Percentiles rank a stretch among this genome's conserved stretches.
Conservation (phyloP, 495 filamentous ascomycete genomes). For the Hypoxylon rickii region DNA sequence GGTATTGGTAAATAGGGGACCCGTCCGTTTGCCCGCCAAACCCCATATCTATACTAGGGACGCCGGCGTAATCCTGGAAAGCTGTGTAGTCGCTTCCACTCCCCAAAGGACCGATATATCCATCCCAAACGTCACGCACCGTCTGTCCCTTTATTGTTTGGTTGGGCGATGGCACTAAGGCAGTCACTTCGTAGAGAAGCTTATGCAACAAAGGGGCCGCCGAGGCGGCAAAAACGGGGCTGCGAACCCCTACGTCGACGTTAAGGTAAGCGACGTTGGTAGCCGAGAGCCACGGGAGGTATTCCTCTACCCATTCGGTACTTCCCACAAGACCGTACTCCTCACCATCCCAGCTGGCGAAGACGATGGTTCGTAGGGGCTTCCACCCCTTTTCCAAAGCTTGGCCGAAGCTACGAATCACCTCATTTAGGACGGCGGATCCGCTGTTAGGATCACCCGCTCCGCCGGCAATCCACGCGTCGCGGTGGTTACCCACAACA, state of each 20-base stretch:
- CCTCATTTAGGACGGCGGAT: constrained; percentile 86
- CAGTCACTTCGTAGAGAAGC: constrained; percentile 70
- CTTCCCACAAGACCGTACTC: constrained; percentile 92
- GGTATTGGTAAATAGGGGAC: constrained; percentile 70
- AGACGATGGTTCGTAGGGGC: constrained; percentile 87
- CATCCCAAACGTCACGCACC: constrained; percentile 75
- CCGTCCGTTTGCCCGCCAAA: constrained; percentile 61
- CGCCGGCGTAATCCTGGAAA: constrained; percentile 90
- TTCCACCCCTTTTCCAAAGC: constrained; percentile 83
- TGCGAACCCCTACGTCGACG: constrained; percentile 79
- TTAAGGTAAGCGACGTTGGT: constrained; percentile 89
- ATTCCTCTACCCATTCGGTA: constrained; percentile 96
- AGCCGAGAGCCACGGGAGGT: constrained; percentile 78
- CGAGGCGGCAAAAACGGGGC: constrained; percentile 68
- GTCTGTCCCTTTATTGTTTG: constrained; percentile 78
- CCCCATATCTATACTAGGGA: constrained; percentile 82
- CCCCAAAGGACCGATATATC: constrained; percentile 68
- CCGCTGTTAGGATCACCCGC: constrained; percentile 89
- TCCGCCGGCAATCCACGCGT: constrained; percentile 91
- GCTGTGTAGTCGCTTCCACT: constrained; percentile 87
- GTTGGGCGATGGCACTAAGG: constrained; percentile 78
- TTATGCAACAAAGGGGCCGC: constrained; percentile 82
- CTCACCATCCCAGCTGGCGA: constrained; percentile 93
- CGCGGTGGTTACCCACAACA: constrained; percentile 92
- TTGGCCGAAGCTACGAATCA: constrained; percentile 79